Evolutionary conservation across 148 eudicot genomes (phyloP).

Genomic region (Chenopodium quinoa): DNA sequence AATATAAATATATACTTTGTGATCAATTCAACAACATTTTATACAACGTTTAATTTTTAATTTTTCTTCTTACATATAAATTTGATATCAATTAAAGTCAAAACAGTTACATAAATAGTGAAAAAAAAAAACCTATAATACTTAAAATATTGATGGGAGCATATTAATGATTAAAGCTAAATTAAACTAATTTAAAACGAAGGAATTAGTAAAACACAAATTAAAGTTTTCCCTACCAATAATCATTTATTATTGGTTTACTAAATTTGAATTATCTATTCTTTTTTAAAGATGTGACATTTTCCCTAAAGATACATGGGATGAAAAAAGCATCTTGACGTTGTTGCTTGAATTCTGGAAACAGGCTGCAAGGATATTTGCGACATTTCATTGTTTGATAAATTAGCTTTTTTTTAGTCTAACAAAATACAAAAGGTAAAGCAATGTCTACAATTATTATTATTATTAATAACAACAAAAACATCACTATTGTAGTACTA

Average conservation of each 20-base stretch:
- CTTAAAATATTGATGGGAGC: too few species aligned
- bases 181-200: too few species aligned
- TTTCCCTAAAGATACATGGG: conserved; percentile 9
- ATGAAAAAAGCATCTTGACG: conserved; percentile 11
- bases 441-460: neutral
- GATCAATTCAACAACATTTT: too few species aligned
- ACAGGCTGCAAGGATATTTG: neutral
- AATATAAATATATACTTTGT: too few species aligned
- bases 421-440: neutral
- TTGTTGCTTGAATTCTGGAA: conserved; percentile 20
- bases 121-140: too few species aligned
- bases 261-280: neutral
- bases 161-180: too few species aligned
- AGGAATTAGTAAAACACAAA: neutral
- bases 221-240: neutral
- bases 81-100: too few species aligned
- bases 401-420: neutral
- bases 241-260: neutral
- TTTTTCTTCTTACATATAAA: too few species aligned
- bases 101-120: too few species aligned
- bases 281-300: neutral
- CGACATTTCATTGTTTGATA: neutral
- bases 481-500: neutral
- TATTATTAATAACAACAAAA: conserved; percentile 7
- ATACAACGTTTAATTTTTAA: too few species aligned